phyloP scores from a whole-genome alignment of 2,329 filamentous ascomycete species.

The Penicillium occitanis region DNA sequence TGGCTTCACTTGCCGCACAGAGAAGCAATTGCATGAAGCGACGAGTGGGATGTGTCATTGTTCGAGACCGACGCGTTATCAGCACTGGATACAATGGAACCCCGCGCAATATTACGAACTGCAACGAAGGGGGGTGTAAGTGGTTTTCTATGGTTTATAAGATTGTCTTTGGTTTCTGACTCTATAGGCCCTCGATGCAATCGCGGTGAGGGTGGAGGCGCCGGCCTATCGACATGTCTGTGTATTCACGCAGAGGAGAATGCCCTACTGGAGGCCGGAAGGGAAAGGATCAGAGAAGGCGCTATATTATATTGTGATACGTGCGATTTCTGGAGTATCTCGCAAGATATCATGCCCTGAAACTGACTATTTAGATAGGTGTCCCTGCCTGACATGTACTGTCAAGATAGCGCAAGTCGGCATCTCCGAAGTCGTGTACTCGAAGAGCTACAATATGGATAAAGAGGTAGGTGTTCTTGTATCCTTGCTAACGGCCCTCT shows the following conservation, averaged over 20 bases:
- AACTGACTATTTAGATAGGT: conserved; percentile 47
- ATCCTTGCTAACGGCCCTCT: background rate
- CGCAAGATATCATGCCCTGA: background rate
- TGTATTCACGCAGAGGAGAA: conserved; percentile 99
- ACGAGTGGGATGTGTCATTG: conserved; percentile 89
- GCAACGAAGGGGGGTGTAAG: conserved; percentile 83
- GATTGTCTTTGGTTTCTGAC: conserved; percentile 20
- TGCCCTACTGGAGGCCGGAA: conserved; percentile 86
- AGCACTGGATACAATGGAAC: conserved; percentile 98
- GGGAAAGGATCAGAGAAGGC: conserved; percentile 81
- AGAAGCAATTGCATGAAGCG: conserved; percentile 98
- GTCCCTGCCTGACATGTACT: conserved; percentile 93
- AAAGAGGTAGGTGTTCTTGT: conserved; percentile 51
- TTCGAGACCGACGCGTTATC: conserved; percentile 81
- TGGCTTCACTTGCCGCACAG: conserved; percentile 87
- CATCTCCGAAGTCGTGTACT: conserved; percentile 93
- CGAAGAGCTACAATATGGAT: conserved; percentile 93
- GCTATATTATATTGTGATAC: conserved; percentile 91
- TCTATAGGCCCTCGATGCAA: conserved; percentile 70
- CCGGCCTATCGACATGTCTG: conserved; percentile 78
- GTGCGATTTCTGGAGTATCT: conserved; percentile 30
- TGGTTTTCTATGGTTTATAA: background rate
- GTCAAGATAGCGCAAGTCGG: conserved; percentile 98
- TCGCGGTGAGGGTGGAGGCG: conserved; percentile 66
- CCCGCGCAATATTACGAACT: conserved; percentile 84